Conservation (phyloP, 2,329 filamentous ascomycete genomes). For the Microcyclospora tardicrescens region DNA sequence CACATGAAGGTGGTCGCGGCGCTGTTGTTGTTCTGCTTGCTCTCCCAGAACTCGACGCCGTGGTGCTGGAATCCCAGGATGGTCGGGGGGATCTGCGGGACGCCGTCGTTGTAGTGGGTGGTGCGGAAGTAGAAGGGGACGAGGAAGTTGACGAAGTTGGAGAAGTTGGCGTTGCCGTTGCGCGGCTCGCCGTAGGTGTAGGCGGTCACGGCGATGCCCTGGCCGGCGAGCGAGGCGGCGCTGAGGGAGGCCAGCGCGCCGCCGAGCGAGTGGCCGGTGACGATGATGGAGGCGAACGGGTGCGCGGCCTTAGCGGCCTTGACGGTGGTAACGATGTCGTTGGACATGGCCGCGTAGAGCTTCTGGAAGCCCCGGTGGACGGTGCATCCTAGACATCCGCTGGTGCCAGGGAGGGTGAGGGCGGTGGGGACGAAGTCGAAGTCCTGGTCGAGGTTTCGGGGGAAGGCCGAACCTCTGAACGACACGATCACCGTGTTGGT, state of each 20-base stretch:
- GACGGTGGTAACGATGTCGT: neutral
- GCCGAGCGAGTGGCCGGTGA: conserved; percentile 1
- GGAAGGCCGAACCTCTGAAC: too few relatives aligned
- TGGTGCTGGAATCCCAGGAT: neutral
- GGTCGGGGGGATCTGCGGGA: neutral
- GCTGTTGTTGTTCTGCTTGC: too few relatives aligned
- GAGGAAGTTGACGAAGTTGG: neutral
- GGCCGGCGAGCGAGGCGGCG: neutral
- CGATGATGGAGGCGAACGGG: neutral
- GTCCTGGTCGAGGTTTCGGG: too few relatives aligned
- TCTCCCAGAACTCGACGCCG: too few relatives aligned
- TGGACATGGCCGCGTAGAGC: neutral
- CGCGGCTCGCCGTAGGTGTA: neutral
- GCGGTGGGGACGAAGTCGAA: too few relatives aligned
- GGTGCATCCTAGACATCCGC: neutral
- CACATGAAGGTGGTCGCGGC: too few relatives aligned
- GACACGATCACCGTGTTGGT: too few relatives aligned
- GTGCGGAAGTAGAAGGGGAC: neutral
- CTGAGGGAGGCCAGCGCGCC: neutral
- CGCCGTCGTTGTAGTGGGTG: neutral
- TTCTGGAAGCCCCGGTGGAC: neutral
- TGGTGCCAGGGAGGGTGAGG: too few relatives aligned
- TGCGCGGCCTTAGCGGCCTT: neutral
- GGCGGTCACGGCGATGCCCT: neutral
- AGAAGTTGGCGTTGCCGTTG: neutral